Evolutionary conservation across 768 basidiomycete genomes (phyloP).

Genomic region (Pleurotus salmoneostramineus): DNA sequence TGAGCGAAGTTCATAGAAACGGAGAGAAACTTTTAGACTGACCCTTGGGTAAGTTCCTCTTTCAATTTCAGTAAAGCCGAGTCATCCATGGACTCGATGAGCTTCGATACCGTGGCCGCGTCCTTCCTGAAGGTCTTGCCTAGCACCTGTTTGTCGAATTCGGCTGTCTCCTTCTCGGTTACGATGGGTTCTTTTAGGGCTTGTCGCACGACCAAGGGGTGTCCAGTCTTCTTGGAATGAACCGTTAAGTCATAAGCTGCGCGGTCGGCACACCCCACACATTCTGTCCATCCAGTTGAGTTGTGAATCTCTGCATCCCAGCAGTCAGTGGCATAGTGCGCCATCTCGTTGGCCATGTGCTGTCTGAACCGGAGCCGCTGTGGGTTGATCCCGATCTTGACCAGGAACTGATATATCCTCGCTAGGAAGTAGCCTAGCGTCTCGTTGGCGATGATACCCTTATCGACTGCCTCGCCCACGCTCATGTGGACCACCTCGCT

Average conservation of each 20-base stretch:
- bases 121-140: constrained; percentile 90
- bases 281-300: constrained; percentile 92
- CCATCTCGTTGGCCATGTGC: constrained; percentile 99
- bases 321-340: constrained; percentile 97
- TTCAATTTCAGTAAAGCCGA: constrained; percentile 61
- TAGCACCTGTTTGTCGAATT: constrained; percentile 83
- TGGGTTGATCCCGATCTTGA: constrained; percentile 88
- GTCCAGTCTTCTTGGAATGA: constrained; percentile 80
- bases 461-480: constrained; percentile 85
- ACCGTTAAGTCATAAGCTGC: constrained; percentile 95
- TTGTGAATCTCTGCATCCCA: constrained; percentile 99
- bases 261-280: constrained; percentile 97
- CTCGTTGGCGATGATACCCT: constrained; percentile 90
- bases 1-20: constrained; percentile 2
- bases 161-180: constrained; percentile 72
- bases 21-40: constrained; percentile 18
- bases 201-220: constrained; percentile 81
- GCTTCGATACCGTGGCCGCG: constrained; percentile 58
- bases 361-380: constrained; percentile 87
- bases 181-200: constrained; percentile 82
- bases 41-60: constrained; percentile 74
- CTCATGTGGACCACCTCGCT: constrained; percentile 62
- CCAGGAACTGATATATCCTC: constrained; percentile 84
- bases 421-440: constrained; percentile 97
- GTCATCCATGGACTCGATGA: constrained; percentile 66